Conservation (phyloP, 2,329 filamentous ascomycete species). For the Fusarium piperis region DNA sequence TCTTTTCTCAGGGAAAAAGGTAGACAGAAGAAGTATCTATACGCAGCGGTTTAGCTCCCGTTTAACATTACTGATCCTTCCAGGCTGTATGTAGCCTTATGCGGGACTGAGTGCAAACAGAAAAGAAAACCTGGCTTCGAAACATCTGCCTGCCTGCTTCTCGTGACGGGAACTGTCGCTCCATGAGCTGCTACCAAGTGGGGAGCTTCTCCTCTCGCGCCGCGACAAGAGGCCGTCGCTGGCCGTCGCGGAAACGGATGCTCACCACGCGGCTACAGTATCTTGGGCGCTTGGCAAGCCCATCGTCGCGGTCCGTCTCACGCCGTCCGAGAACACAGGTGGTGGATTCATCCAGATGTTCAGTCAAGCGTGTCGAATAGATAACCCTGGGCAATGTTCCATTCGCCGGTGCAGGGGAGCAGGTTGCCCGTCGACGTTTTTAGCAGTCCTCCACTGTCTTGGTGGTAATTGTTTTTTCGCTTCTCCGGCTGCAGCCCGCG, state of each 20-base stretch:
- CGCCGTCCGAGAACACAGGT: not conserved
- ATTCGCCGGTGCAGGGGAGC: not conserved
- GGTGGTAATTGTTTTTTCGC: conserved; percentile 2
- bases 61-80: too few species aligned
- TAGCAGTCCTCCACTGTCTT: not conserved
- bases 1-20: too few species aligned
- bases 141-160: not conserved
- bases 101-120: not conserved
- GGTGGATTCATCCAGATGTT: not conserved
- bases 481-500: conserved; percentile 26
- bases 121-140: not conserved
- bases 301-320: not conserved
- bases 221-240: not conserved
- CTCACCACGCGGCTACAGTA: not conserved
- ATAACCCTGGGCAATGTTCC: conserved; percentile 3
- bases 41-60: too few species aligned
- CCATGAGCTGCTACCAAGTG: conserved; percentile 9
- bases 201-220: not conserved
- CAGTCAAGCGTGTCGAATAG: conserved; percentile 1
- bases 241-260: not conserved
- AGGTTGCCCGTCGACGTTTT: not conserved
- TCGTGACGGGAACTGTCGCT: not conserved
- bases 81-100: not conserved
- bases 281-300: not conserved
- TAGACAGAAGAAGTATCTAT: too few species aligned